phyloP scores from a whole-genome alignment of 2,329 filamentous ascomycete species.

The Ophidiomyces ophidiicola region DNA sequence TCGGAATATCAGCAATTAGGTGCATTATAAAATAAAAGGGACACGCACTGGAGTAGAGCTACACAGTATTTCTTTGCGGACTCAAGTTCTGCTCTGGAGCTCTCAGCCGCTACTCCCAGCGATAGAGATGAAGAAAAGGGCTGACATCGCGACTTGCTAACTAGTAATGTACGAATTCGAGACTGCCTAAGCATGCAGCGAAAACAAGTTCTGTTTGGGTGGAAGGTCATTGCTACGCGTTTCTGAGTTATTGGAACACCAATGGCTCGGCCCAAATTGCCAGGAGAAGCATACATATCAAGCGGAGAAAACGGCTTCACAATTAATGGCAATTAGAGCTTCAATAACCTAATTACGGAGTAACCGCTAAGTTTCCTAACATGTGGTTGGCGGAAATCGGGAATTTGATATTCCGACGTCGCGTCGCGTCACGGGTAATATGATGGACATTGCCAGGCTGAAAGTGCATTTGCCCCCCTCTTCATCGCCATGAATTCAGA shows the following conservation, averaged over 20 bases:
- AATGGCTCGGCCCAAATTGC: too few species aligned
- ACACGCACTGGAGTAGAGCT: slow-evolving; percentile 42
- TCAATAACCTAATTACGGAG: too few species aligned
- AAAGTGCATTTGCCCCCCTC: background rate
- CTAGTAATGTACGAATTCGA: background rate
- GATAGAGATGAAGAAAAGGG: slow-evolving; percentile 21
- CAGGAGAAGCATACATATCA: too few species aligned
- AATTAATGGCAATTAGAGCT: too few species aligned
- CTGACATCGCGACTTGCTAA: background rate
- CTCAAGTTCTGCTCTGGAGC: slow-evolving; percentile 39
- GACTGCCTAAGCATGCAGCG: slow-evolving; percentile 4
- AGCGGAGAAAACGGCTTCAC: too few species aligned
- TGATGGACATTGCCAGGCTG: too few species aligned
- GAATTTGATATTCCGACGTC: too few species aligned
- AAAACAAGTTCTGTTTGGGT: slow-evolving; percentile 5
- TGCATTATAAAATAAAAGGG: background rate
- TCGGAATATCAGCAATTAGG: background rate
- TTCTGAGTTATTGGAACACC: too few species aligned
- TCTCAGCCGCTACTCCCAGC: slow-evolving; percentile 16
- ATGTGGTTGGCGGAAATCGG: too few species aligned
- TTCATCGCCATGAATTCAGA: slow-evolving; percentile 24
- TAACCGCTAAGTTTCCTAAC: too few species aligned
- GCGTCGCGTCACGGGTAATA: too few species aligned
- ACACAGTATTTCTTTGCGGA: slow-evolving; percentile 47
- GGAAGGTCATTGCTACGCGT: slow-evolving; percentile 10